These are phyloP conservation scores for Drechslera avenae DNA, from an alignment of 2,329 filamentous ascomycete species.

Conservation along the genomic window DNA sequence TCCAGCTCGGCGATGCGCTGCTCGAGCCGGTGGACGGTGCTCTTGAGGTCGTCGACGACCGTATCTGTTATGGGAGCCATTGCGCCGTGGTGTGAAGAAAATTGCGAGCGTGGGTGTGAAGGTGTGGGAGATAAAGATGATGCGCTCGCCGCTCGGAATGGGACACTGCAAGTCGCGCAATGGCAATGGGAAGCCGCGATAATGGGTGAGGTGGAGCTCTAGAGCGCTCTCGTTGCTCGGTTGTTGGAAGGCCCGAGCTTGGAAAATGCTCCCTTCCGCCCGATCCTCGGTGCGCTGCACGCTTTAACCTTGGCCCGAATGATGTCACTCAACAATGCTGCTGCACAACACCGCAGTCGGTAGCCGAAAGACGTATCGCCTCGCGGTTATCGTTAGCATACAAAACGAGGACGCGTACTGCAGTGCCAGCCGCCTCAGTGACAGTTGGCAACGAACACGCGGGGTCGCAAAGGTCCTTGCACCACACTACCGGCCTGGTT, in stretches of 20 bases:
- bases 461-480: constrained; percentile 1
- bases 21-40: constrained; percentile 83
- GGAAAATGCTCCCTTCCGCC: constrained; percentile 20
- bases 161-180: constrained; percentile 26
- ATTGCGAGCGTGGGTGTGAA: constrained; percentile 6
- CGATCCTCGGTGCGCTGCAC: constrained; percentile 15
- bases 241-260: constrained; percentile 18
- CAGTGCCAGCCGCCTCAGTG: neutral
- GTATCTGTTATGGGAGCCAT: constrained; percentile 91
- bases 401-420: neutral
- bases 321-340: constrained; percentile 11
- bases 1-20: constrained; percentile 86
- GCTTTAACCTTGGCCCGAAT: constrained; percentile 3
- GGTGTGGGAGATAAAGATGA: constrained; percentile 16
- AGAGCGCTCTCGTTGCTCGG: constrained; percentile 12
- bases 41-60: constrained; percentile 78
- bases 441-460: neutral
- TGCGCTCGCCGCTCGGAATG: constrained; percentile 24
- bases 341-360: neutral
- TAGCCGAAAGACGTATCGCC: too few relatives aligned
- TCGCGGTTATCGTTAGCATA: neutral
- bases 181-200: constrained; percentile 23
- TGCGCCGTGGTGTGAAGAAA: constrained; percentile 39
- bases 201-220: constrained; percentile 16
- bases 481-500: too few relatives aligned